Base-by-base conservation (phyloP, 352 stramenopile species). In the Globisporangium spiculum region DNA sequence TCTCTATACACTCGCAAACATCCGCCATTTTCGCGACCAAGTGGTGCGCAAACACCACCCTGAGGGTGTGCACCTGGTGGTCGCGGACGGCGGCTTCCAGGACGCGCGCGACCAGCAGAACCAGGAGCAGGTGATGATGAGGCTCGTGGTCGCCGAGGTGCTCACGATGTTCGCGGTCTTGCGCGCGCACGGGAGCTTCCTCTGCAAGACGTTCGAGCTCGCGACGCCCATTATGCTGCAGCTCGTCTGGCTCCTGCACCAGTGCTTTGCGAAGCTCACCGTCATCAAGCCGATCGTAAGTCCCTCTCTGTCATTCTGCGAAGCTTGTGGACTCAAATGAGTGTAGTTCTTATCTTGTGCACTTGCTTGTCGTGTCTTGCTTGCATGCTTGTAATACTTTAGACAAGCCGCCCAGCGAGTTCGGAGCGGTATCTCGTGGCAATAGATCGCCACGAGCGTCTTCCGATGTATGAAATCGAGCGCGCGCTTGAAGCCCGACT, bases 131-230 rank as follows among this genome's bases (percentile, higher is more conserved):
- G 59, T 90, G 59, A 89, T 95, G 85, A 81, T 76, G 1, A 71
- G 74, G 20, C 63, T 95, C 36, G 70, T 93, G 5, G 38, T 89
- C 30, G 86, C 85, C 1, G 84, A 95, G 57, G 61, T 77, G 3
- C 64, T 91, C 4, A 68, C 80, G 9, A 92, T 91, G 87, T 80
- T 90, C 36, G 36, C 30, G 8, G 71, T 92, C 1, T 65, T 95
- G 18, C 61, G 67, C 3, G 24, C 71, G 0, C 69, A 73, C 34
- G 87, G 87, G 10, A 78, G 80, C 56, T 93, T 95, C 66, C 66
- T 90, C 10, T 92, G 84, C 70, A 95, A 95, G 74, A 91, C 87
- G 20, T 95, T 95, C 59, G 87, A 95, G 50, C 44, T 95, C 12
- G 68, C 78, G 32, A 89, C 80, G 4, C 70, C 76, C 10, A 46